phyloP scores from a whole-genome alignment of 2,329 filamentous ascomycete species.

The Paecilomyces fulvus region DNA sequence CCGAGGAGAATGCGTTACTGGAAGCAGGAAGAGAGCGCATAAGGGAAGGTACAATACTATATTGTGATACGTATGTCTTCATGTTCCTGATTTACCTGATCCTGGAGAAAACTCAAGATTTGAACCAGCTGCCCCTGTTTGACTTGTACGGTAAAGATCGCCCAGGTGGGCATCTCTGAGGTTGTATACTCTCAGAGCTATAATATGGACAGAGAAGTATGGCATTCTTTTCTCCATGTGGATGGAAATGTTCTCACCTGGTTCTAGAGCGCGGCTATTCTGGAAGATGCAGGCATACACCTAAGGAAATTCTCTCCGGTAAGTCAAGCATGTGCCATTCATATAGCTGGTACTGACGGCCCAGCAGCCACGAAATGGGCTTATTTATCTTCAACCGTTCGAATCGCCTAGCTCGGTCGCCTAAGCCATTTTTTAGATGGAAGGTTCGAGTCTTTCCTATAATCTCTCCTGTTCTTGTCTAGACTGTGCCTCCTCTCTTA shows the following conservation, averaged over 20 bases:
- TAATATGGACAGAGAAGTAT: constrained; percentile 74
- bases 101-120: constrained; percentile 2
- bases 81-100: neutral
- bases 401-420: neutral
- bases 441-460: neutral
- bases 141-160: constrained; percentile 97
- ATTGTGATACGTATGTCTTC: constrained; percentile 65
- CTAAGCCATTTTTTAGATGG: neutral
- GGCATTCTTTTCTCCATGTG: constrained; percentile 5
- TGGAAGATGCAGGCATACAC: constrained; percentile 72
- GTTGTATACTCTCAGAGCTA: constrained; percentile 93
- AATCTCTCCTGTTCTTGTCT: neutral
- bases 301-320: constrained; percentile 84
- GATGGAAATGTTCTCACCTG: constrained; percentile 7
- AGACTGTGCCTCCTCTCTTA: neutral
- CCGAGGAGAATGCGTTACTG: constrained; percentile 92
- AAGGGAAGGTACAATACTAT: constrained; percentile 70
- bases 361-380: constrained; percentile 52
- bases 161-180: constrained; percentile 89
- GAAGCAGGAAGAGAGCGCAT: constrained; percentile 91
- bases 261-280: constrained; percentile 62
- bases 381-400: constrained; percentile 53
- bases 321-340: constrained; percentile 12
- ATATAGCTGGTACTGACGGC: constrained; percentile 4
- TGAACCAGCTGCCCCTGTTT: constrained; percentile 70